phyloP scores from a whole-genome alignment of 345 rosid genomes.

The Salix dunnii region DNA sequence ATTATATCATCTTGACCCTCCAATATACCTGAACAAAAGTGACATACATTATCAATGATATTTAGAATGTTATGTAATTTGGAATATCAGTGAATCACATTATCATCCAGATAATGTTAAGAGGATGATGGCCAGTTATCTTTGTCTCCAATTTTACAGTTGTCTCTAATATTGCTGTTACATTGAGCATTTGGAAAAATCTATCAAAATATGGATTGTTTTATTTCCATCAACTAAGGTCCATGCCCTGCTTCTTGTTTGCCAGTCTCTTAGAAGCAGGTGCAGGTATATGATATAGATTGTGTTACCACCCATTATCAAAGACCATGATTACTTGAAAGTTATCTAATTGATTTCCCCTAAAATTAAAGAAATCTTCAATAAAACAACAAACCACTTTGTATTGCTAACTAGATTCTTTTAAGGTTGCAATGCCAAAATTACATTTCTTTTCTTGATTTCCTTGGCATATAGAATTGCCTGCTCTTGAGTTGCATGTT shows the following conservation, averaged over 20 bases:
- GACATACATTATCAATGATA: background rate
- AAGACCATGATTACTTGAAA: background rate
- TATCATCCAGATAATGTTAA: background rate
- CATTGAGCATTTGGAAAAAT: background rate
- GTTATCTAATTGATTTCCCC: background rate
- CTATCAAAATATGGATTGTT: background rate
- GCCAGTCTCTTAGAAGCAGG: background rate
- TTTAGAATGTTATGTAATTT: background rate
- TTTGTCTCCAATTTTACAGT: background rate
- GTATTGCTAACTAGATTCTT: background rate
- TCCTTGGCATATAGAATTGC: background rate
- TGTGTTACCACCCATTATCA: background rate
- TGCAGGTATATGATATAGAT: background rate
- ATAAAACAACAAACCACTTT: background rate
- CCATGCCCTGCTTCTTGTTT: too few relatives aligned
- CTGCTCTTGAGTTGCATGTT: background rate
- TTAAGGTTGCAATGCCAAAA: background rate
- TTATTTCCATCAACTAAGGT: background rate
- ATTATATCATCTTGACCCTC: conserved; percentile 1
- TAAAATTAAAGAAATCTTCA: background rate
- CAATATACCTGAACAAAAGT: background rate
- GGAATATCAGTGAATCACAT: background rate
- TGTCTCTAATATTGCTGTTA: background rate
- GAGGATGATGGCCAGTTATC: background rate
- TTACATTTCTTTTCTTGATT: background rate